Evolutionary conservation across 768 basidiomycete species (phyloP).

Genomic region (Floccularia luteovirens): DNA sequence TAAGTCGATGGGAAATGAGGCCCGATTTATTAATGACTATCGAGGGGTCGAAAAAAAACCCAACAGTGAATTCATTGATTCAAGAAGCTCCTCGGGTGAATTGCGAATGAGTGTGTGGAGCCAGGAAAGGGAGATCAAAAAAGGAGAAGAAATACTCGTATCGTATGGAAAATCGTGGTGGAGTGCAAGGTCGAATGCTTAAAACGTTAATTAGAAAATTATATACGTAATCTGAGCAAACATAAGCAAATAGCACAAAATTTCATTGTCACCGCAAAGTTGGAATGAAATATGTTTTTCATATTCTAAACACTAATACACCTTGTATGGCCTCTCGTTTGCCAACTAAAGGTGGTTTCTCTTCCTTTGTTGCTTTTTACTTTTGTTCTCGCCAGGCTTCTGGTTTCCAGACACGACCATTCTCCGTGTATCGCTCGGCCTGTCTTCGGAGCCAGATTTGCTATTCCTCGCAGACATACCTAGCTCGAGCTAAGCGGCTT

Average conservation of each 20-base stretch:
- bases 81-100: slow-evolving; percentile 45
- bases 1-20: slow-evolving; percentile 70
- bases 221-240: slow-evolving; percentile 9
- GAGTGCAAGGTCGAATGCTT: slow-evolving; percentile 32
- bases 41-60: slow-evolving; percentile 64
- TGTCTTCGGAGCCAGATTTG: slow-evolving; percentile 19
- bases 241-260: slow-evolving; percentile 25
- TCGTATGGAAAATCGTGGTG: slow-evolving; percentile 90
- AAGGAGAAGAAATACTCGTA: slow-evolving; percentile 81
- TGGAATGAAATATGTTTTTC: background rate
- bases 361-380: slow-evolving; percentile 51
- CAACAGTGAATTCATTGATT: slow-evolving; percentile 66
- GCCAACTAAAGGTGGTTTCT: slow-evolving; percentile 37
- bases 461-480: slow-evolving; percentile 11
- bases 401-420: slow-evolving; percentile 19
- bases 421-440: slow-evolving; percentile 30
- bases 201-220: background rate
- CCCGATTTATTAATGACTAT: slow-evolving; percentile 88
- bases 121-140: slow-evolving; percentile 47
- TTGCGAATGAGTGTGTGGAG: slow-evolving; percentile 77
- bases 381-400: slow-evolving; percentile 38
- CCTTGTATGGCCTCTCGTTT: slow-evolving; percentile 42
- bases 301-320: slow-evolving; percentile 3
- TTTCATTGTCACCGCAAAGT: slow-evolving; percentile 9
- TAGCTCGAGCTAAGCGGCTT: slow-evolving; percentile 16